These are phyloP conservation scores for Alternaria consortialis DNA, from an alignment of 2,329 filamentous ascomycete genomes.

Conservation along the genomic window DNA sequence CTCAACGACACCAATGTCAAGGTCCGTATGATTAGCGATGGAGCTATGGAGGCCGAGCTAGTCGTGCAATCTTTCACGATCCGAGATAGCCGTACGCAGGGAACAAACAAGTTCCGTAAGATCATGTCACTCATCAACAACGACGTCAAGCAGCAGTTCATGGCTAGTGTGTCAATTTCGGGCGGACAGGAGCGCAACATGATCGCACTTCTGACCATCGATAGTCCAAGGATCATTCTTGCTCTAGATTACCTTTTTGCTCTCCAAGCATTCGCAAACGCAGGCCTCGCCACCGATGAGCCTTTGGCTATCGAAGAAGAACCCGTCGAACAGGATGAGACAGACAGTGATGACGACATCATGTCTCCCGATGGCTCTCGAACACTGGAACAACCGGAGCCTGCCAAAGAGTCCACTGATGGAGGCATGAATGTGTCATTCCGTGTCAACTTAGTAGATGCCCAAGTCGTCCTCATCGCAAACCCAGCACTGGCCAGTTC, in stretches of 20 bases:
- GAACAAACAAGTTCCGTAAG: slow-evolving; percentile 94
- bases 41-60: slow-evolving; percentile 89
- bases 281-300: slow-evolving; percentile 67
- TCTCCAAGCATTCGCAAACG: slow-evolving; percentile 81
- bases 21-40: slow-evolving; percentile 90
- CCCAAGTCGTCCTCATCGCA: slow-evolving; percentile 94
- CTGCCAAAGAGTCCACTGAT: slow-evolving; percentile 43
- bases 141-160: slow-evolving; percentile 91
- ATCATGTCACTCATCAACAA: slow-evolving; percentile 98
- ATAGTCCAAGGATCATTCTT: slow-evolving; percentile 94
- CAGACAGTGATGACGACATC: slow-evolving; percentile 50
- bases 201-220: slow-evolving; percentile 91
- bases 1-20: slow-evolving; percentile 93
- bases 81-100: slow-evolving; percentile 84
- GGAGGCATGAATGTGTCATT: slow-evolving; percentile 79
- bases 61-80: slow-evolving; percentile 95
- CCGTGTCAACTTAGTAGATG: slow-evolving; percentile 92
- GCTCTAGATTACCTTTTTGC: slow-evolving; percentile 95
- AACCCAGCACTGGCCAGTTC: slow-evolving; percentile 90
- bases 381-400: slow-evolving; percentile 25
- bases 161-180: slow-evolving; percentile 95
- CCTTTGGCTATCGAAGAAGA: slow-evolving; percentile 70
- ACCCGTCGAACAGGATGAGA: slow-evolving; percentile 57
- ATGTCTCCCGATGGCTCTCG: slow-evolving; percentile 45
- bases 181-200: slow-evolving; percentile 81